Evolutionary conservation across 1,284 basidiomycete species (phyloP), one percentile per base, ranked within the genome.

Genomic region (Ganoderma lucidum): DNA sequence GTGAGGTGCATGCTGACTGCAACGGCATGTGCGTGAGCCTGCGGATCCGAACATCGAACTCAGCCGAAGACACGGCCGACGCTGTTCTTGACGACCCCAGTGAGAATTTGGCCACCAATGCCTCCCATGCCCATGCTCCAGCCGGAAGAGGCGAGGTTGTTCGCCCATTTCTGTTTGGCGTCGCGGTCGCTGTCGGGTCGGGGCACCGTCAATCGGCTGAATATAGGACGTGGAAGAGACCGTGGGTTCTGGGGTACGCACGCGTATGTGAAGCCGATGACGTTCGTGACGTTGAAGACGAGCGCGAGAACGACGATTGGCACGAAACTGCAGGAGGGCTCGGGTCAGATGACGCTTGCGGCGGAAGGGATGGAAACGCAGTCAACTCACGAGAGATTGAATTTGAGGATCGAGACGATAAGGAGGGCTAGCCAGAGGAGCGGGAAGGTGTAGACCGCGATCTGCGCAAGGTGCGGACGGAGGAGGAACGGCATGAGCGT

Each of bases 191-290:
- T 96, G 77, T 17, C 30, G 51, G 35, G 9, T 28, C 9, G 19
- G 39, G 39, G 39, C 60, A 61, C 55, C 28, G 56, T 66, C 61
- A 68, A 59, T 58, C 62, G 65, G 32, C 39, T 17, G 39, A 37
- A 28, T 14, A 62, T 42, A 30, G 35, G 8, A 35, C 8, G 35
- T 60, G 35, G 51, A 41, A 48, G 37, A 41, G 37, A 48, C n/a
- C 65, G 62, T 58, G 39, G 44, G 67, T 64, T 64, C 62, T 68
- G 58, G 63, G 64, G 55, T 35, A 84, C 91, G 77, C 80, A 93
- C 91, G 93, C 96, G 78, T 94, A 97, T 71, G 95, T 97, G 83
- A 97, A 97, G 9, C 96, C 96, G 68, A 98, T 85, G 30, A 92
- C 93, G 75, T 98, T 98, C 42, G 95, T 96, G 66, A 96, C 78